Base-by-base conservation (phyloP, 306 rosid genomes). In the Cucumis sativus region DNA sequence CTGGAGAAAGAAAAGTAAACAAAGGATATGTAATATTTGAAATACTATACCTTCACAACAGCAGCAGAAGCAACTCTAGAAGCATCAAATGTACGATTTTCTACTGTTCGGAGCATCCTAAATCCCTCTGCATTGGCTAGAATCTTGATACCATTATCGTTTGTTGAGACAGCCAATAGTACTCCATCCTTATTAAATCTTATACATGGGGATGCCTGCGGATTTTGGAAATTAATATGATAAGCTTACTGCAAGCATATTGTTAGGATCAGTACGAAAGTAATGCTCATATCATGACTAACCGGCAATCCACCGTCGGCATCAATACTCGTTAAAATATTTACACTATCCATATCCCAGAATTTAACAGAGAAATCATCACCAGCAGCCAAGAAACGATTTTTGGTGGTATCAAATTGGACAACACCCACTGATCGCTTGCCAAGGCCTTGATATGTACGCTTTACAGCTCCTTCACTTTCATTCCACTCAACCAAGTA, bases 391-490 rank as follows among this genome's bases (percentile, higher is more conserved):
- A 96, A 85, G 86, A 92, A 92, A 76, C 92, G 90, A 61, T 91
- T 96, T 87, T 89, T 96, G n/a, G 98, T 91, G 58, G 97, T 96
- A 87, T 96, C 99, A 79, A 96, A 96, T 84, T 96, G 98, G 78
- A 92, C 99, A 78, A 92, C 88, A 82, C 97, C 98, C 23, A 11
- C 89, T 66, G 98, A 82, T 78, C 97, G 89, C 88, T 92, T 96
- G 79, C 91, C 92, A 83, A 96, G 90, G 74, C 99, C 99, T 79
- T 91, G 88, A 78, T 86, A 96, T 25, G 92, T 79, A 40, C 96
- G 93, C 87, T 89, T 96, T 25, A 96, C 99, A 51, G 99, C 98
- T 80, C 99, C 99, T 86, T 96, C 99, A 82, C 98, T 96, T 87
- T 96, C 99, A 85, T 96, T 96, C 99, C 99, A 96, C 82, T 96